Percentiles rank a stretch among this genome's conserved stretches.
Conservation (phyloP, 352 stramenopile species). For the Phytopythium oedochilum region DNA sequence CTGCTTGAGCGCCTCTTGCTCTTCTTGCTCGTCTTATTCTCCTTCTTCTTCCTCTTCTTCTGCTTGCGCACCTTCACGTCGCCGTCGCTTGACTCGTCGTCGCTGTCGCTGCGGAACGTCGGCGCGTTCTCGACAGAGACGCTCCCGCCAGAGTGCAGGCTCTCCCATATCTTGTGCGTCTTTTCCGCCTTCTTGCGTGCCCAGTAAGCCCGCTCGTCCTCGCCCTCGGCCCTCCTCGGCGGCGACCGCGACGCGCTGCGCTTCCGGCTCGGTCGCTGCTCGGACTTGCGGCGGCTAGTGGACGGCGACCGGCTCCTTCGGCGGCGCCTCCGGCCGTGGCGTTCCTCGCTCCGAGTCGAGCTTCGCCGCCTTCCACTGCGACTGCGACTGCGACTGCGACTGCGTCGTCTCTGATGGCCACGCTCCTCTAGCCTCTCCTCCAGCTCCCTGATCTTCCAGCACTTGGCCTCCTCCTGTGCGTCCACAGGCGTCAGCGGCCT, state of each 20-base stretch:
- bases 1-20: background rate
- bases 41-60: background rate
- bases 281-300: background rate
- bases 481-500: background rate
- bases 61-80: constrained; percentile 20
- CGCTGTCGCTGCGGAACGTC: constrained; percentile 29
- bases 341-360: constrained; percentile 1
- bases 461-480: constrained; percentile 46
- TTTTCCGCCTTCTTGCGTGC: constrained; percentile 51
- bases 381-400: constrained; percentile 13
- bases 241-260: background rate
- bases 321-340: constrained; percentile 1
- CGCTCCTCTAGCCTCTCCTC: constrained; percentile 25
- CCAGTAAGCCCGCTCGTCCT: constrained; percentile 49
- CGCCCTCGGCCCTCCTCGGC: background rate
- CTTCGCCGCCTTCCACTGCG: no score
- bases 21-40: no score
- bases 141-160: constrained; percentile 26
- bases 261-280: background rate
- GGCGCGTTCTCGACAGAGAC: constrained; percentile 50
- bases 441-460: constrained; percentile 45
- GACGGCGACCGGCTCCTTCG: background rate
- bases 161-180: constrained; percentile 48
- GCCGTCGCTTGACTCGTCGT: constrained; percentile 37
- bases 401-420: constrained; percentile 10